phyloP scores from a whole-genome alignment of 2,329 filamentous ascomycete genomes.

The Paraphaeosphaeria minitans region DNA sequence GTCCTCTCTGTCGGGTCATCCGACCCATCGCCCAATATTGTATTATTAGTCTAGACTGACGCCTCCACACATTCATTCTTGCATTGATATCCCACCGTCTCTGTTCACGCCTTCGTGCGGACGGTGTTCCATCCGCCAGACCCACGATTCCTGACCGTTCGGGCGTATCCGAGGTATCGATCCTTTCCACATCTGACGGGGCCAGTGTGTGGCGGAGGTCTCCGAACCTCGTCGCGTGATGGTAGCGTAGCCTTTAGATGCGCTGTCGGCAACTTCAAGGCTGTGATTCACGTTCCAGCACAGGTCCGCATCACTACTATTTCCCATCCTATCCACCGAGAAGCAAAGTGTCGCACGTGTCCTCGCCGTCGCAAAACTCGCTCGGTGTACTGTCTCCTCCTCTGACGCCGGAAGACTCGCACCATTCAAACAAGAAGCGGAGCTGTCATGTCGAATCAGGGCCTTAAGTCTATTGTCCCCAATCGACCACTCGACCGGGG shows the following conservation, averaged over 20 bases:
- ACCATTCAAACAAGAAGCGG: slow-evolving; percentile 12
- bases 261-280: slow-evolving; percentile 20
- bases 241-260: slow-evolving; percentile 21
- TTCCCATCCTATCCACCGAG: slow-evolving; percentile 21
- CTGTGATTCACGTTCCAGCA: slow-evolving; percentile 18
- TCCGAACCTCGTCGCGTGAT: slow-evolving; percentile 7
- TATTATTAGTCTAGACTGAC: slow-evolving; percentile 7
- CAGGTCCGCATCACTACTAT: slow-evolving; percentile 16
- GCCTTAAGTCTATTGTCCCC: slow-evolving; percentile 19
- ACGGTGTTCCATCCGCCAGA: neutral
- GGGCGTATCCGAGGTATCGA: neutral
- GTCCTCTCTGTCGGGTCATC: slow-evolving; percentile 39
- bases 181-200: neutral
- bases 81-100: slow-evolving; percentile 4
- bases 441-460: slow-evolving; percentile 38
- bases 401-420: slow-evolving; percentile 10
- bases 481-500: slow-evolving; percentile 36
- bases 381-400: slow-evolving; percentile 14
- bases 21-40: slow-evolving; percentile 14
- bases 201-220: slow-evolving; percentile 1
- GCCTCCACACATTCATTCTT: slow-evolving; percentile 1
- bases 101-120: slow-evolving; percentile 11
- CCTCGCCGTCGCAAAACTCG: slow-evolving; percentile 8
- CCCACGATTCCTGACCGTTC: neutral
- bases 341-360: slow-evolving; percentile 9